These are phyloP conservation scores for Boletus huronensis DNA, from an alignment of 768 basidiomycete genomes.

Conservation along the genomic window DNA sequence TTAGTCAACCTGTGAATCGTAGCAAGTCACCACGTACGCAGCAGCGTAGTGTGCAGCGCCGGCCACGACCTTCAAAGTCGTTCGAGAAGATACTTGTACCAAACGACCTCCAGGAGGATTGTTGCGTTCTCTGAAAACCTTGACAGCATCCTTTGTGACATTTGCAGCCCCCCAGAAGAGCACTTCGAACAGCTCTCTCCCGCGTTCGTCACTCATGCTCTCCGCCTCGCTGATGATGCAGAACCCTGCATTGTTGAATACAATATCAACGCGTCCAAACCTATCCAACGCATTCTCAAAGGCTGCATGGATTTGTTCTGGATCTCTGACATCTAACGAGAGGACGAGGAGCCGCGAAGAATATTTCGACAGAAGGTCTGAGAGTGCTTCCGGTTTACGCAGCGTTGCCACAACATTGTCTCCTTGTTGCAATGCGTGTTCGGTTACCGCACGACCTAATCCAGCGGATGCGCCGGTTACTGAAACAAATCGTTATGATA, in stretches of 20 bases:
- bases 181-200: conserved; percentile 37
- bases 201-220: conserved; percentile 32
- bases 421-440: conserved; percentile 35
- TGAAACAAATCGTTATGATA: conserved; percentile 6
- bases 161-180: conserved; percentile 38
- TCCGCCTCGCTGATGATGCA: conserved; percentile 37
- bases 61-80: conserved; percentile 20
- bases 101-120: conserved; percentile 38
- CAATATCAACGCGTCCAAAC: conserved; percentile 45
- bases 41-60: conserved; percentile 22
- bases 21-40: conserved; percentile 18
- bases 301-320: conserved; percentile 30
- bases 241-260: conserved; percentile 42
- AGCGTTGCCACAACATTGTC: conserved; percentile 43
- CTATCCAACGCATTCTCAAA: conserved; percentile 33
- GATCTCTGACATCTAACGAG: conserved; percentile 38
- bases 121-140: conserved; percentile 38
- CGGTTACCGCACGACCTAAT: conserved; percentile 36
- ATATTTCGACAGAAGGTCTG: conserved; percentile 28
- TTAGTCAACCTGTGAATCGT: not conserved
- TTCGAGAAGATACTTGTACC: conserved; percentile 35
- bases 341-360: conserved; percentile 35
- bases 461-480: conserved; percentile 42
- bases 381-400: conserved; percentile 31
- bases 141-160: conserved; percentile 32